A percentile compares a stretch with the other conserved stretches of the same genome.
Conservation (phyloP, 1,284 basidiomycete species). For the Pholiota adiposa region DNA sequence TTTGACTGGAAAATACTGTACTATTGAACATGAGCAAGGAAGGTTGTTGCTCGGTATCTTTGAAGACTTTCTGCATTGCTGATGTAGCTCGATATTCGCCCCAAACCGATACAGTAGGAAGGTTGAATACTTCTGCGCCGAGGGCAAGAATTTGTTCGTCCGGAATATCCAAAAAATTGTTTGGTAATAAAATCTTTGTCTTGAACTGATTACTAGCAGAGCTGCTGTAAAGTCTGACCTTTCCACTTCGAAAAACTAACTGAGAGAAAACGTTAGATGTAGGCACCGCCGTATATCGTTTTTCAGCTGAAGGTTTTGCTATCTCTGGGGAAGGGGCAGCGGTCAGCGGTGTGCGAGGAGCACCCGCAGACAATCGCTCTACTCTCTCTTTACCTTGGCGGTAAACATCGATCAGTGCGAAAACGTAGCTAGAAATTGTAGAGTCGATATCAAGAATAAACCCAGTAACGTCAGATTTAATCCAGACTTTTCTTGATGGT, state of each 20-base stretch:
- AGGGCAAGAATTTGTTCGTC: slow-evolving; percentile 52
- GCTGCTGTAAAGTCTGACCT: slow-evolving; percentile 67
- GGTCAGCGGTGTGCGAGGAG: slow-evolving; percentile 47
- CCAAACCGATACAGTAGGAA: slow-evolving; percentile 87
- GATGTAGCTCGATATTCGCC: slow-evolving; percentile 73
- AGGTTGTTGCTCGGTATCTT: slow-evolving; percentile 41
- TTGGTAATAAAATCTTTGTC: slow-evolving; percentile 38
- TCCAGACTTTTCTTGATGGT: slow-evolving; percentile 60
- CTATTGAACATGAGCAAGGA: slow-evolving; percentile 75
- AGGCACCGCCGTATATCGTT: slow-evolving; percentile 40
- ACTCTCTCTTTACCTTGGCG: slow-evolving; percentile 81
- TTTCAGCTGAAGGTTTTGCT: slow-evolving; percentile 30
- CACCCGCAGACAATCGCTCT: slow-evolving; percentile 56
- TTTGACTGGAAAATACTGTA: slow-evolving; percentile 86
- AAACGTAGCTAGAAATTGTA: slow-evolving; percentile 78
- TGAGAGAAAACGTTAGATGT: slow-evolving; percentile 74
- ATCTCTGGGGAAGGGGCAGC: slow-evolving; percentile 25
- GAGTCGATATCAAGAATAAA: slow-evolving; percentile 88
- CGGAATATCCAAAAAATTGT: slow-evolving; percentile 43
- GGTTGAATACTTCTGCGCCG: slow-evolving; percentile 66
- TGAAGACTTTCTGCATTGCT: slow-evolving; percentile 39
- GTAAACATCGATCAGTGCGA: slow-evolving; percentile 86
- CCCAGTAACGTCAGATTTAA: slow-evolving; percentile 81
- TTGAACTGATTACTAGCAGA: slow-evolving; percentile 41
- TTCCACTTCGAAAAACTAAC: slow-evolving; percentile 81